Conservation (phyloP, 2,329 filamentous ascomycete species). For the Dissoconium aciculare region DNA sequence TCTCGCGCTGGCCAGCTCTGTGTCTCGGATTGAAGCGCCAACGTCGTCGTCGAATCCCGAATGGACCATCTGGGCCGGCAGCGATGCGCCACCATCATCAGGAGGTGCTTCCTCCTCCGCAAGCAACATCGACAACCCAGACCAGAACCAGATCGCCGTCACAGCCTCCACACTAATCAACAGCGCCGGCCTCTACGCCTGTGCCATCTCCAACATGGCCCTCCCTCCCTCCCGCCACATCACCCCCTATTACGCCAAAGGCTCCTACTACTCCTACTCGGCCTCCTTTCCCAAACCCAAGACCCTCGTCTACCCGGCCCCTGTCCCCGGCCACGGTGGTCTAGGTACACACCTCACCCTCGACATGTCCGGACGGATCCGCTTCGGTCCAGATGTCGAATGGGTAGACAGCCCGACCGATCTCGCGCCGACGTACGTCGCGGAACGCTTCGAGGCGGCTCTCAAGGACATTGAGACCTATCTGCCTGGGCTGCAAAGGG, state of each 20-base stretch:
- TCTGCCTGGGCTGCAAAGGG: slow-evolving; percentile 55
- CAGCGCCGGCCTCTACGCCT: slow-evolving; percentile 67
- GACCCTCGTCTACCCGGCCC: slow-evolving; percentile 77
- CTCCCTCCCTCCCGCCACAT: slow-evolving; percentile 41
- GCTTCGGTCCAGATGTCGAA: slow-evolving; percentile 90
- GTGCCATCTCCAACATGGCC: slow-evolving; percentile 67
- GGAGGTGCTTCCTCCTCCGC: slow-evolving; percentile 14
- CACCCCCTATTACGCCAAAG: slow-evolving; percentile 72
- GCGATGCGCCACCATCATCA: slow-evolving; percentile 10
- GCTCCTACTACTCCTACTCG: slow-evolving; percentile 81
- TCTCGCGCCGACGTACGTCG: slow-evolving; percentile 46
- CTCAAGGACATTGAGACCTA: slow-evolving; percentile 63
- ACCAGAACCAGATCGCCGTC: slow-evolving; percentile 36
- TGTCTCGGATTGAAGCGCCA: slow-evolving; percentile 43
- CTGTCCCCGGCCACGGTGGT: slow-evolving; percentile 64
- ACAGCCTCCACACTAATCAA: slow-evolving; percentile 70
- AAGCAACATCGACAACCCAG: slow-evolving; percentile 21
- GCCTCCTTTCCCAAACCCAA: slow-evolving; percentile 48
- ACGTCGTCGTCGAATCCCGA: slow-evolving; percentile 38
- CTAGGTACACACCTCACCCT: slow-evolving; percentile 88
- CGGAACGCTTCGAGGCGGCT: slow-evolving; percentile 48
- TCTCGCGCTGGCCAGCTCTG: slow-evolving; percentile 52
- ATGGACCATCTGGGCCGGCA: slow-evolving; percentile 47
- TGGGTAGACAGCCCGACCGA: slow-evolving; percentile 65
- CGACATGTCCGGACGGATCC: slow-evolving; percentile 67